Base-by-base conservation (phyloP, 148 eudicot genomes). In the Bassia scoparia region DNA sequence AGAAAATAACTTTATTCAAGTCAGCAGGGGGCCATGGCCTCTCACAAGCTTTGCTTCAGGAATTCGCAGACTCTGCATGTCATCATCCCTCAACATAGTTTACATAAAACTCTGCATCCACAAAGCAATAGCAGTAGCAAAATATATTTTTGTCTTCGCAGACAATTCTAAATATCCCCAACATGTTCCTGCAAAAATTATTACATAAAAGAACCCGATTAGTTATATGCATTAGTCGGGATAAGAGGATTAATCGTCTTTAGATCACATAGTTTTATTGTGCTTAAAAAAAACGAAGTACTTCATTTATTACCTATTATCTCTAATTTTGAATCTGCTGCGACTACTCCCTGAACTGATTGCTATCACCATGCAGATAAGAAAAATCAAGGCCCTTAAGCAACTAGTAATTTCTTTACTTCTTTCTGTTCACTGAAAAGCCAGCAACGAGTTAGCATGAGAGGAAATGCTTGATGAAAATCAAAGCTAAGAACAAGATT, bases 391-490 rank as follows among this genome's bases (percentile, higher is more conserved):
- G 68, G 55, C 33, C 69, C 80, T 64, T 84, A n/a, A 37, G 84
- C 81, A 55, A 76, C 79, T 30, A 88, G 77, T 43, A 21, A 67
- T 61, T 78, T 90, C 89, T 85, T 87, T 72, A 88, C 74, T 67
- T 88, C 89, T 73, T 88, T 91, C 82, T 91, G 78, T 88, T 95
- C 80, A 91, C 97, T 97, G 91, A 87, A 53, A 76, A 72, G 26
- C 21, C 24, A 50, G 38, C 52, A 21, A 48, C 44, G 60, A 53
- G 26, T 10, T 12, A 67, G 4, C 66, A 18, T 11, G 13, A 41
- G 4, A 18, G 4, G 24, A 12, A 27, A 27, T 14, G 56, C 27
- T 3, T 29, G 38, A 31, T 5, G n/a, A n/a, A n/a, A n/a, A 34
- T 63, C 15, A 18, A 43, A 60, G 64, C 37, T n/a, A 0, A 60